A percentile compares a stretch with the other conserved stretches of the same genome.
Evolutionary conservation across 225 moss, liverwort and hornwort genomes (phyloP).

Genomic region (Physcomitrellopsis africana): DNA sequence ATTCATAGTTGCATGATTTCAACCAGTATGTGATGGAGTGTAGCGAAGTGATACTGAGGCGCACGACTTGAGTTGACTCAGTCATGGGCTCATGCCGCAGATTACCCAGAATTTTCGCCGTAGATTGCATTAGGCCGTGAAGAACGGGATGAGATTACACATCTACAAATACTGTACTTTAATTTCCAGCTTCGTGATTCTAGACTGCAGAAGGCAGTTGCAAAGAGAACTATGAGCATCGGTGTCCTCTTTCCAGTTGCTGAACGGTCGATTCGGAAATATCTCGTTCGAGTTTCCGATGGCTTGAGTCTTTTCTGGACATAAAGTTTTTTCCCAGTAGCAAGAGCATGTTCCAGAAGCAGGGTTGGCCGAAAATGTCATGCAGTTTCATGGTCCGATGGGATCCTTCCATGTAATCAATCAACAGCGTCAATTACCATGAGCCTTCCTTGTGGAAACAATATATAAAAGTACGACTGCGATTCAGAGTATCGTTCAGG

Average conservation of each 20-base stretch:
- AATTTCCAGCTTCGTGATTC: constrained; percentile 13
- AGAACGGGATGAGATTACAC: constrained; percentile 18
- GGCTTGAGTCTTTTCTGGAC: constrained; percentile 76
- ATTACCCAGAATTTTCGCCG: background rate
- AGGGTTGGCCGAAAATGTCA: constrained; percentile 69
- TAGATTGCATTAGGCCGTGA: constrained; percentile 8
- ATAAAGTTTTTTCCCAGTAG: constrained; percentile 39
- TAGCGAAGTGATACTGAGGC: no score
- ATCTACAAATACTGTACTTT: constrained; percentile 7
- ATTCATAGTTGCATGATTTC: no score
- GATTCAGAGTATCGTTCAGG: background rate
- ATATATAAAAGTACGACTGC: background rate
- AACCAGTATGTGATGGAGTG: no score
- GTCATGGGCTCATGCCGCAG: background rate
- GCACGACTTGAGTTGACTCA: no score
- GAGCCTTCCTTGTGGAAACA: background rate
- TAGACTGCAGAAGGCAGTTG: constrained; percentile 18
- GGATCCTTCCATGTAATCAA: constrained; percentile 47
- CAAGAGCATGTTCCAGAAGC: constrained; percentile 82
- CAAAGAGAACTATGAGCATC: background rate
- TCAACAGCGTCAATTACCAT: background rate
- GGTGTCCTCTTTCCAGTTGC: background rate
- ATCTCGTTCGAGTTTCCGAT: constrained; percentile 28
- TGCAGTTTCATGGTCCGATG: constrained; percentile 73
- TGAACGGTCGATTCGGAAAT: constrained; percentile 2